phyloP scores from a whole-genome alignment of 306 rosid genomes.

The Malus sieversii region DNA sequence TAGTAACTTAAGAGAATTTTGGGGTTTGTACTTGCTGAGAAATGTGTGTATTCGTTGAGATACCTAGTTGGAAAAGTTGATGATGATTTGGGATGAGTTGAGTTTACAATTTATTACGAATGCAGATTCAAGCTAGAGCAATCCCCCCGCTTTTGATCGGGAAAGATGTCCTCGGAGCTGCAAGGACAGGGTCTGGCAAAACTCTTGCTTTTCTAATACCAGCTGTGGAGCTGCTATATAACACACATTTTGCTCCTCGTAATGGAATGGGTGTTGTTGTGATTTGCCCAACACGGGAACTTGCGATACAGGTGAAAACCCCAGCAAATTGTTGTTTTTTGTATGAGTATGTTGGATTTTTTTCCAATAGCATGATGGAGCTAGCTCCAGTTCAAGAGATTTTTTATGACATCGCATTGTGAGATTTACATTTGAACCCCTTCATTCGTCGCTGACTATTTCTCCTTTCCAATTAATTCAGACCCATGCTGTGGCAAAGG shows the following conservation, averaged over 20 bases:
- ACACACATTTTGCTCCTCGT: slow-evolving; percentile 48
- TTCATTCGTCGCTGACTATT: not conserved
- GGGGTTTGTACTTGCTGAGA: not conserved
- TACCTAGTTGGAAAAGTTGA: not conserved
- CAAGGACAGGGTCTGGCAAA: slow-evolving; percentile 95
- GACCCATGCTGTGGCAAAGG: slow-evolving; percentile 93
- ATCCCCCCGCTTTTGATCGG: slow-evolving; percentile 66
- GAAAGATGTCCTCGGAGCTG: slow-evolving; percentile 89
- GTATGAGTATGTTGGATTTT: not conserved
- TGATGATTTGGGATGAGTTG: not conserved
- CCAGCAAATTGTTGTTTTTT: not conserved
- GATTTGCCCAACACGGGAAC: slow-evolving; percentile 93
- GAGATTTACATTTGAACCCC: not conserved
- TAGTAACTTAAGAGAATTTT: not conserved
- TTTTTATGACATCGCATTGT: not conserved
- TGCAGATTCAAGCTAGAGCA: slow-evolving; percentile 80
- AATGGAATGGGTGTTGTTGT: slow-evolving; percentile 79
- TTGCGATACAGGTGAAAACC: slow-evolving; percentile 75
- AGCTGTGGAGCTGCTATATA: slow-evolving; percentile 67
- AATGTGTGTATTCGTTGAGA: not conserved
- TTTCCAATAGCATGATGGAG: not conserved
- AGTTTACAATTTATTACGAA: slow-evolving; percentile 10
- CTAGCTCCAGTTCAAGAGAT: not conserved
- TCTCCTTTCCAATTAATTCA: slow-evolving; percentile 18
- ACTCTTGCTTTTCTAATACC: slow-evolving; percentile 91